Evolutionary conservation across 352 stramenopile genomes (phyloP), one percentile per base, ranked within the genome.

Genomic region (Globisporangium nunn): DNA sequence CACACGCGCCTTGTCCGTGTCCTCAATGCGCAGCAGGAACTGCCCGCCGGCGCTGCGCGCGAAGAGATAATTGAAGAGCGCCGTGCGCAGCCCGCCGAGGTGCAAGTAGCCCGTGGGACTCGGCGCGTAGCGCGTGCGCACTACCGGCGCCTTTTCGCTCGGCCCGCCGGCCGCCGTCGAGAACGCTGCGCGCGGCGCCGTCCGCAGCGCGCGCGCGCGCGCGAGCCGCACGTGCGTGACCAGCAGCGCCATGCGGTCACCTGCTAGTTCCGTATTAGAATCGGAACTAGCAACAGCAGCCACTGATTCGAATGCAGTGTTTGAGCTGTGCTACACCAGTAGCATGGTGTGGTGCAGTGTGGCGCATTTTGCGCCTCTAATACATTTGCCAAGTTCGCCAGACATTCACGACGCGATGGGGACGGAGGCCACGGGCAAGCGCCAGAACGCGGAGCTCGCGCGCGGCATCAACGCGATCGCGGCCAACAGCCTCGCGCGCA

Each of bases 21-120:
- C 91, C 65, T 97, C 91, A 52, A 97, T 97, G 11, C 91, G 85
- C 54, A 97, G 61, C 40, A 97, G 76, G 61, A 97, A 97, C 41
- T 88, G 63, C 7, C 91, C 91, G 23, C 80, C 78, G 15, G 73
- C 62, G 58, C 74, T 89, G 56, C 91, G 91, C 28, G 91, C 91
- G 46, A 96, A 95, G 41, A 97, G 66, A 68, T 93, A 97, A 62
- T 97, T 97, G 68, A 97, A 97, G 31, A 97, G 71, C 52, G 91
- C 91, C 40, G 90, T 97, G 59, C 91, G 85, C 52, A 97, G 70
- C 0, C 91, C 91, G 29, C 91, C 91, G 29, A 97, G 66, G 63
- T 97, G 91, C 61, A 97, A 56, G 46, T 88, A 91, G 3, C 91
- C 91, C 17, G 91, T 97, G 11, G 91, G 91, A 51, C 85, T 96